Evolutionary conservation across 805 yeast genomes (phyloP), one percentile per base, ranked within the genome.

Genomic region (Yamadazyma paraphyllophila): DNA sequence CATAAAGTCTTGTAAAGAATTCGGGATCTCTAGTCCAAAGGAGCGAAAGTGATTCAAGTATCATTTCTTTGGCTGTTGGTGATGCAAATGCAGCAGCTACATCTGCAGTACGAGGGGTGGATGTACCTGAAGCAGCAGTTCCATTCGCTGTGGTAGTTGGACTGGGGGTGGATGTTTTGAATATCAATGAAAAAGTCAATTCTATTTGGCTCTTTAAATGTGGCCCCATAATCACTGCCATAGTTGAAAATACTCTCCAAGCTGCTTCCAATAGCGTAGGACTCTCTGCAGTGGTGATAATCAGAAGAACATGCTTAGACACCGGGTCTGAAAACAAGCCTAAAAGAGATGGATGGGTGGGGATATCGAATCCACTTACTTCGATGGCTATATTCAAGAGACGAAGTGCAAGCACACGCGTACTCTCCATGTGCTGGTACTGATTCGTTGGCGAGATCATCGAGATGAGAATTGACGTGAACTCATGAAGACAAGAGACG

Each of bases 371-470:
- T 2, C 97, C 97, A 9, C 89, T 74, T 4, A 88, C 83, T 63
- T 94, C 98, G 40, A 94, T 74, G 1, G 95, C 85, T 0, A 85
- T 83, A 44, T 82, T 83, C 34, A 94, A 73, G 34, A 92, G 75
- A 25, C 83, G 77, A 31, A 94, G 66, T 0, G 96, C 94, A 67
- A 92, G 81, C 11, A 88, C 83, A 46, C 96, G 78, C 0, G 97
- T 83, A 24, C 88, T 77, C 61, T 92, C 97, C 50, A 92, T 87
- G 57, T 89, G 94, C 56, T 87, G 89, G 56, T 80, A 80, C 59
- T 85, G 88, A 56, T 88, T 86, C 30, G 83, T 80, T 0, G 96
- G 95, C 9, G 94, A 82, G 29, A 91, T 74, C 63, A 91, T 80
- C 1, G 94, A 85, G 11, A 89, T 78, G 34, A 92, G 73, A 31